These are phyloP conservation scores for Closterium sp. DNA, from an alignment of 139 green algal species.

Conservation along the genomic window DNA sequence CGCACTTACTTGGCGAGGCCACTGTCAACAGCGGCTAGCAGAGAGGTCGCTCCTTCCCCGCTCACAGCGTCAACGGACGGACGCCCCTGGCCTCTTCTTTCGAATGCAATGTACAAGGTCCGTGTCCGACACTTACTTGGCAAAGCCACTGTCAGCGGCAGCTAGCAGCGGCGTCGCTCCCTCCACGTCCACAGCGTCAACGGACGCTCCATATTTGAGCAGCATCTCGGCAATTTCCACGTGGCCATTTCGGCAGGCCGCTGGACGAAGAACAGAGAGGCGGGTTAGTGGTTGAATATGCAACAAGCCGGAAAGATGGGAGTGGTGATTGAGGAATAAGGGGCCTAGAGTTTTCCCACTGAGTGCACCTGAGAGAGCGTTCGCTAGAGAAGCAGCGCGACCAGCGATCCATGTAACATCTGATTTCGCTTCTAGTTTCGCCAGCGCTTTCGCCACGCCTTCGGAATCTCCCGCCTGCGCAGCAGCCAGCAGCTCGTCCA, in stretches of 20 bases:
- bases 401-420: conserved; percentile 11
- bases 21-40: conserved; percentile 7
- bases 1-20: conserved; percentile 3
- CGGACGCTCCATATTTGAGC: conserved; percentile 13
- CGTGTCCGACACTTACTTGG: conserved; percentile 8
- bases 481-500: conserved; percentile 7
- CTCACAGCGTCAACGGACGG: no score
- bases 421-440: not conserved
- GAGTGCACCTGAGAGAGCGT: conserved; percentile 11
- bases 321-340: not conserved
- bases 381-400: not conserved
- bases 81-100: no score
- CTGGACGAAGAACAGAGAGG: conserved; percentile 10
- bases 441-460: not conserved
- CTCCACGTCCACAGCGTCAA: conserved; percentile 21
- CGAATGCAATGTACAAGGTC: no score
- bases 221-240: conserved; percentile 11
- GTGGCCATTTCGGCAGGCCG: conserved; percentile 23
- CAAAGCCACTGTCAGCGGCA: conserved; percentile 22
- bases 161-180: conserved; percentile 33
- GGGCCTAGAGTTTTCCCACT: not conserved
- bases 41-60: no score
- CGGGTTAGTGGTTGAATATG: not conserved
- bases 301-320: not conserved
- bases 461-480: not conserved